phyloP scores from a whole-genome alignment of 2,329 filamentous ascomycete species.

The Purpureocillium lavendulum region DNA sequence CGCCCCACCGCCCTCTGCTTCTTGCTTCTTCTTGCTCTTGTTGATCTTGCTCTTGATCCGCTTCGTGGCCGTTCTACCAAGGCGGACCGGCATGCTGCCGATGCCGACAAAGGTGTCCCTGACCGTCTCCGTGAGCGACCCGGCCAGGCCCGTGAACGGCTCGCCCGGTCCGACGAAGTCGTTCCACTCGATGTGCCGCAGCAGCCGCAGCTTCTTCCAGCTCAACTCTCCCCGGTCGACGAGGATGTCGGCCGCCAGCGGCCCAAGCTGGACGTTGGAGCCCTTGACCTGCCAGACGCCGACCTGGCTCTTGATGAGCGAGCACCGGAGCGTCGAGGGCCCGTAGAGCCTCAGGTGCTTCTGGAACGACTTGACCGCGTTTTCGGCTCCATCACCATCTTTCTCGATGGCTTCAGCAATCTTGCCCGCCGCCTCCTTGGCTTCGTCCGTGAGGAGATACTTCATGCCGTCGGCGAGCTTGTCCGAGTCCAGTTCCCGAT shows the following conservation, averaged over 20 bases:
- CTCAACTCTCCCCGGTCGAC: slow-evolving; percentile 51
- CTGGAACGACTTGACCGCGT: slow-evolving; percentile 62
- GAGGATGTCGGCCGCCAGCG: slow-evolving; percentile 57
- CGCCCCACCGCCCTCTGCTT: slow-evolving; percentile 11
- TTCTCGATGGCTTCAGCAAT: slow-evolving; percentile 53
- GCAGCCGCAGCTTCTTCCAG: slow-evolving; percentile 54
- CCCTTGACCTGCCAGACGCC: slow-evolving; percentile 60
- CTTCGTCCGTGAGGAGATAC: slow-evolving; percentile 55
- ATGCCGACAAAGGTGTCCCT: slow-evolving; percentile 54
- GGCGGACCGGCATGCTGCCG: slow-evolving; percentile 52
- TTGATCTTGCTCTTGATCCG: slow-evolving; percentile 32
- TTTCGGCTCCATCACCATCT: slow-evolving; percentile 60
- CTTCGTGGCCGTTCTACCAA: slow-evolving; percentile 49
- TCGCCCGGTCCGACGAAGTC: slow-evolving; percentile 71
- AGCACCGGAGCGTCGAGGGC: slow-evolving; percentile 53
- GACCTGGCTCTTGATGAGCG: slow-evolving; percentile 52
- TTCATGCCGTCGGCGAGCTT: slow-evolving; percentile 63
- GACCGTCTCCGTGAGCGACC: slow-evolving; percentile 51
- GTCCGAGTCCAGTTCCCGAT: slow-evolving; percentile 57
- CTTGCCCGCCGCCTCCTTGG: slow-evolving; percentile 44
- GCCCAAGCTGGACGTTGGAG: slow-evolving; percentile 50
- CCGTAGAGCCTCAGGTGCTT: slow-evolving; percentile 45
- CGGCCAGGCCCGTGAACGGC: slow-evolving; percentile 58
- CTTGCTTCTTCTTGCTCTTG: slow-evolving; percentile 37
- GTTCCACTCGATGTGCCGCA: slow-evolving; percentile 66